Base-by-base conservation (phyloP, 192 early-diverging fungal species). In the Coemansia sp. region DNA sequence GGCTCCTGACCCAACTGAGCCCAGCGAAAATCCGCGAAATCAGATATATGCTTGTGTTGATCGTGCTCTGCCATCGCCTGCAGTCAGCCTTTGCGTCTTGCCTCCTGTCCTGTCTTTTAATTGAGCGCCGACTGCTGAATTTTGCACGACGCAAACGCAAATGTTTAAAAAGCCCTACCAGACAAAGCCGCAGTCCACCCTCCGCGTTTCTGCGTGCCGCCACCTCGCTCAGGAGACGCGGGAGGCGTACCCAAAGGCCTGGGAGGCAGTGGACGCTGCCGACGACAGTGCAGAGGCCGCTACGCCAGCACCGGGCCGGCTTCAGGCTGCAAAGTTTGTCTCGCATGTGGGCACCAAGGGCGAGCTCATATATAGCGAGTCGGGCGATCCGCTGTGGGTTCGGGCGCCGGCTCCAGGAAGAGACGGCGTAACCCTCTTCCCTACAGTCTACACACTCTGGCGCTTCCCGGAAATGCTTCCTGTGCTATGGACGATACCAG, bases 401-500 rank as follows among this genome's bases (percentile, higher is more conserved):
- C 82, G 67, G 43, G 67, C 80, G 6, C 69, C 76, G 32, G 36
- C 61, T 28, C 33, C 34, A 12, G 67, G 64, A 13, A 45, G 63
- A 30, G 38, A 57, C 7, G 41, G 60, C 25, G 31, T 61, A 26
- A 13, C 44, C 19, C 74, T 87, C n/a, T 66, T 83, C 7, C 87
- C 86, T 22, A 82, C 86, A 0, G 81, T 93, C 4, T 90, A 93
- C 47, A 84, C 79, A 13, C 67, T 87, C 31, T 90, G 90, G 90
- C 62, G 57, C 49, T 78, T 82, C 52, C 86, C 88, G 0, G 39
- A 25, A 13, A 60, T 86, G 48, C 56, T 88, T 18, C 84, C 87
- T 14, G 74, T 70, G 11, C 34, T 93, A 9, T 79, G 75, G 33
- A 90, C 88, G 6, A 80, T 79, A 61, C 62, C 67, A n/a, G 60